Base-by-base conservation (phyloP, 306 rosid species). In the Cyclanthera cordifolia region DNA sequence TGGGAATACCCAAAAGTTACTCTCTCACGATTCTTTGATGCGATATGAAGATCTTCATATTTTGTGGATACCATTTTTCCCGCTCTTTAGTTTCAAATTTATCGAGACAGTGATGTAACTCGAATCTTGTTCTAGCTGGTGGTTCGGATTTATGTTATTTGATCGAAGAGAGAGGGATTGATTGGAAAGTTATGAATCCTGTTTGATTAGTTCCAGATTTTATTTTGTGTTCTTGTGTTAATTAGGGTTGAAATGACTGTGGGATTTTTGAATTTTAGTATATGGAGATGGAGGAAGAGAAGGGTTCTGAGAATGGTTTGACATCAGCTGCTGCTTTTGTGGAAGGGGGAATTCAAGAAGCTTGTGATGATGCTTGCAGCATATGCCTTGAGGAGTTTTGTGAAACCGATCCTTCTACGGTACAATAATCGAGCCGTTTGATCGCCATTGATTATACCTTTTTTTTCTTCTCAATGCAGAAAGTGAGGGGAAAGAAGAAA, bases 361-460 rank as follows among this genome's bases (percentile, higher is more conserved):
- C 90, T 46, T 88, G 86, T 74, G 90, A 78, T 68, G 97, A 94
- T 74, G 82, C 97, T 77, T 94, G 99, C 83, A 85, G 99, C 81
- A 90, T 94, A 80, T 94, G 99, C 87, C 95, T 94, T 27, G 97
- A 94, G 81, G 97, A 86, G 27, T 94, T 94, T 57, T 82, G 78
- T 27, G 80, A 86, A 54, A 83, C 79, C 53, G 93, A 94, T 74
- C 99, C 99, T 58, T 82, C 95, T 32, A 66, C 95, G 80, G 99
- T 94, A 86, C 68, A 79, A 24, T 20, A 20, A 41, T 72, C 46
- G 8, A 72, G 24, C 24, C 53, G 39, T n/a, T 6, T 24, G 51
- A 46, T 15, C 12, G 30, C 49, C 39, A 17, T 74, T 32, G 43
- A 8, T 39, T 15, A 14, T 61, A 23, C 57, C 28, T 16, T 28